Base-by-base conservation (phyloP, 495 filamentous ascomycete genomes). In the Rusavskia elegans region DNA sequence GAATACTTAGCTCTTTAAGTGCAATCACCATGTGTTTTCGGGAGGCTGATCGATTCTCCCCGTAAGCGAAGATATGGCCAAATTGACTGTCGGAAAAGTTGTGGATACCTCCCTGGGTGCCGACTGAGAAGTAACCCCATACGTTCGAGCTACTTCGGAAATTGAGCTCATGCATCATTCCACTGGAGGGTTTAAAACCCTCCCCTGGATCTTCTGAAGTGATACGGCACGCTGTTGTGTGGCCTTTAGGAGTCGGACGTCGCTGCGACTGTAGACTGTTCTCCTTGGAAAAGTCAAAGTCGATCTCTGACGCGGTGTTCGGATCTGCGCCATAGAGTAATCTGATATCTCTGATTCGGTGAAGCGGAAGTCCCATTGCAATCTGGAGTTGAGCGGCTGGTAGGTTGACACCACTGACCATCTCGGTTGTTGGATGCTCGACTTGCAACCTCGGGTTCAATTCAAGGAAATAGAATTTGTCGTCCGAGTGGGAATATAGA, bases 121-220 rank as follows among this genome's bases (percentile, higher is more conserved):
- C 86, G 66, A 99, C 92, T 32, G 92, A 99, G 81, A 99, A 99
- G 70, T 99, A 99, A 75, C 92, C 92, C 92, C 92, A 99, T 38
- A 96, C 92, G 61, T 99, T 99, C 42, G 92, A 96, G 59, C 89
- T 95, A 72, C 82, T 88, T 54, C 92, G 78, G 82, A 99, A 99
- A 74, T 99, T 99, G 59, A 99, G 73, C 64, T 99, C 92, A 71
- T 96, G 92, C 82, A 99, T 92, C 54, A 87, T 94, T 79, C 92
- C 92, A 62, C 88, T 90, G 20, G 92, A 99, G 50, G 92, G 92
- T 76, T 99, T 99, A 80, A 99, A 99, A 30, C 92, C 92, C 76
- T 99, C 92, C 57, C 90, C 92, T 16, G 92, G 92, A 66, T 99
- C 92, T 70, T 99, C 92, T 2, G 93, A 99, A 27, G 92, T 99